A percentile compares a stretch with the other conserved stretches of the same genome.
Evolutionary conservation across 495 filamentous ascomycete genomes (phyloP).

Genomic region (Cryomyces minteri): DNA sequence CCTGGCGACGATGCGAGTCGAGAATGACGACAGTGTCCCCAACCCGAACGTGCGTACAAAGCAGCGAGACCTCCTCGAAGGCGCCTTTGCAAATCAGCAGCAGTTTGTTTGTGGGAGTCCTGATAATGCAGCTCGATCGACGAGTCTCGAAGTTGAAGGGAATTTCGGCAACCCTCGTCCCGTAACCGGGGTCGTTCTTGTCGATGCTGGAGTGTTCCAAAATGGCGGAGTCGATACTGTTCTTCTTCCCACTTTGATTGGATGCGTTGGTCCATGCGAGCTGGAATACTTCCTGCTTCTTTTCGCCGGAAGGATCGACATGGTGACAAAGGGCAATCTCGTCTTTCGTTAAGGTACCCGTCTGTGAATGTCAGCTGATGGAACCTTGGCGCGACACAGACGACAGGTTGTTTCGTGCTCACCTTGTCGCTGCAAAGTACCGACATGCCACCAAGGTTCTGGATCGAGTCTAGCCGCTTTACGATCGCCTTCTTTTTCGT

Average conservation of each 20-base stretch:
- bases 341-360: conserved; percentile 1
- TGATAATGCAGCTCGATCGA: neutral
- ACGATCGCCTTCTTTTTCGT: conserved; percentile 1
- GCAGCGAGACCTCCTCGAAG: neutral
- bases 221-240: neutral
- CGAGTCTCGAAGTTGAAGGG: conserved; percentile 1
- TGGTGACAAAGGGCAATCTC: neutral
- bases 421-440: conserved; percentile 1
- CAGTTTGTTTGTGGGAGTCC: neutral
- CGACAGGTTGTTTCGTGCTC: neutral
- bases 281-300: neutral
- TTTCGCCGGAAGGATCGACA: neutral
- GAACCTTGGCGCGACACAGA: neutral
- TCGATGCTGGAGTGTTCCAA: neutral
- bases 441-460: conserved; percentile 1
- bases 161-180: neutral
- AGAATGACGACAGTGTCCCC: neutral
- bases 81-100: neutral
- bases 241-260: neutral
- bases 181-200: neutral
- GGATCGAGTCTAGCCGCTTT: conserved; percentile 1
- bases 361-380: neutral
- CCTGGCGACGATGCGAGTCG: neutral
- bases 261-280: neutral
- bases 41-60: neutral